A percentile compares a stretch with the other conserved stretches of the same genome.
phyloP scores from a whole-genome alignment of 257 asterid species.

The Euphrasia confusa region DNA sequence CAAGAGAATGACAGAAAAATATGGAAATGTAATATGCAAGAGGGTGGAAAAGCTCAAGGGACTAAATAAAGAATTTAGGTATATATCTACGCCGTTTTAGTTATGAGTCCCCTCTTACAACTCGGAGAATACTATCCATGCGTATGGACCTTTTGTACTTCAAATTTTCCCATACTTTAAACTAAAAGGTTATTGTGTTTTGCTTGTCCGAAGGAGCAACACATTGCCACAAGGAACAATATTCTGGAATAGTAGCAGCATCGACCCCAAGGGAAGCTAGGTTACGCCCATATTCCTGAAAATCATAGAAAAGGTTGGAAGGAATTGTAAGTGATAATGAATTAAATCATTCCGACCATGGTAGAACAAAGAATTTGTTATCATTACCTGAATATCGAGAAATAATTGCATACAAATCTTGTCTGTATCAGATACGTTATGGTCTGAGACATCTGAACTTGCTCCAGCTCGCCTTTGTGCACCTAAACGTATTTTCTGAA shows the following conservation, averaged over 20 bases:
- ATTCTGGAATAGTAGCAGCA: constrained; percentile 66
- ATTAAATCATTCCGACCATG: constrained; percentile 10
- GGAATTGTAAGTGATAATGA: not conserved
- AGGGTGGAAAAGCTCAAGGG: not conserved
- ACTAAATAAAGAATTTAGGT: constrained; percentile 15
- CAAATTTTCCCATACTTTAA: not conserved
- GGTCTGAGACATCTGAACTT: constrained; percentile 83
- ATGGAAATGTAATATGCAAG: too few species aligned
- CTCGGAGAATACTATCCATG: not conserved
- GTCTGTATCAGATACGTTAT: constrained; percentile 82
- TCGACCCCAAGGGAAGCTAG: constrained; percentile 72
- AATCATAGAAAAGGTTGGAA: constrained; percentile 2
- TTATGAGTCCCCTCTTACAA: constrained; percentile 18
- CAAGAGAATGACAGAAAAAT: too few species aligned
- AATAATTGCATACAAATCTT: constrained; percentile 92
- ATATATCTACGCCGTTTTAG: constrained; percentile 6
- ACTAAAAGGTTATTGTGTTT: constrained; percentile 52
- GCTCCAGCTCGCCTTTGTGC: constrained; percentile 96
- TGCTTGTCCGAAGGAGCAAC: constrained; percentile 82
- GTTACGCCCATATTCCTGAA: constrained; percentile 83
- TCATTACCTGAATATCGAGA: constrained; percentile 81
- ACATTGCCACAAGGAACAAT: constrained; percentile 75
- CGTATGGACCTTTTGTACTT: not conserved
- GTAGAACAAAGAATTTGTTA: not conserved
- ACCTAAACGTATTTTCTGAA: constrained; percentile 87